Base-by-base conservation (phyloP, 2,329 filamentous ascomycete species). In the Cladosporium cucumerinum region DNA sequence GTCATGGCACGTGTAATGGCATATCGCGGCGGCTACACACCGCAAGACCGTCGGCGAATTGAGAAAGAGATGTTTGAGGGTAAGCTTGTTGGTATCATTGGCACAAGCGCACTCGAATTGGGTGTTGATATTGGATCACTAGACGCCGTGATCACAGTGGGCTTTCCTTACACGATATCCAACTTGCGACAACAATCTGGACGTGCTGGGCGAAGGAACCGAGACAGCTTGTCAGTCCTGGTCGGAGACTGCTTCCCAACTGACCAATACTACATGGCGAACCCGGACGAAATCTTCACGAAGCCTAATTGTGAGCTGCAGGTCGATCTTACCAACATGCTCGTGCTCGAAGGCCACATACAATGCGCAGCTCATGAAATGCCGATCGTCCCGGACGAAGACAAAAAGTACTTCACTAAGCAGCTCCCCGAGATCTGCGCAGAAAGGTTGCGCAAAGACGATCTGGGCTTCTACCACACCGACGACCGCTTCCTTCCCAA, bases 1-100 rank as follows among this genome's bases (percentile, higher is more conserved):
- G 89, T 92, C 43, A 86, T 87, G 72, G 86, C 86, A 30, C 83
- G 94, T 55, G 92, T 99, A 1, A 97, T 97, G 93, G 92, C 91
- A 0, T 99, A 99, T 73, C 87, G 95, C 67, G 95, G 95, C 26
- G 95, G 95, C 0, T 99, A 99, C 74, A 97, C 93, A 3, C 87
- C 94, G 1, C 90, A 96, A 75, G 95, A 99, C 72, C 85, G 95
- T 64, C 86, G 95, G 21, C 84, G 86, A 64, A 97, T 99, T 66
- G 95, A 99, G 76, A 87, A 85, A 28, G 93, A 98, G 74, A 98
- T 99, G 95, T 99, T 99, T 71, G 91, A 96, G 64, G 95, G 95
- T 0, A 95, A 93, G 72, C 83, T 99, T 1, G 84, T 97, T 66
- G 95, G 95, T 1, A 96, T 99, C 64, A 88, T 99, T 34, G 94